These are phyloP conservation scores for Malania oleifera DNA, from an alignment of 164 flowering plant species.

Conservation along the genomic window DNA sequence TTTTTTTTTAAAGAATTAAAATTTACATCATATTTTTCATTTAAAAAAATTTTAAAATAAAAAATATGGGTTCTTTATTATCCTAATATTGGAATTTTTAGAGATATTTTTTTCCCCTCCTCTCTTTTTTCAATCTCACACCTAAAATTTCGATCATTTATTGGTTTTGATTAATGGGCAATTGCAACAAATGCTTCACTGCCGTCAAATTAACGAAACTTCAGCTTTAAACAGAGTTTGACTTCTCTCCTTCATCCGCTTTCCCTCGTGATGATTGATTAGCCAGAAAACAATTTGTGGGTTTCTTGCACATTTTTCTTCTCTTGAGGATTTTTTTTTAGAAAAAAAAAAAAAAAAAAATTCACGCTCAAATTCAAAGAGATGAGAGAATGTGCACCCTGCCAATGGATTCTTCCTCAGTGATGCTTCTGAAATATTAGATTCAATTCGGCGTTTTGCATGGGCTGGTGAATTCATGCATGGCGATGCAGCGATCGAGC, in stretches of 20 bases:
- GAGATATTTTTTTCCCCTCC: conserved; percentile 5
- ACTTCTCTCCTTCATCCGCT: conserved; percentile 6
- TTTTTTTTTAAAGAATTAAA: no score
- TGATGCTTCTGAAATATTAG: neutral
- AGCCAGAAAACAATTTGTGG: no score
- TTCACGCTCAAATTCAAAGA: neutral
- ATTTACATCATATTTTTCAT: no score
- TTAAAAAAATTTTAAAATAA: no score
- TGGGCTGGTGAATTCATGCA: no score
- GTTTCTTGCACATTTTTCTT: neutral
- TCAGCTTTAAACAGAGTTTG: conserved; percentile 23
- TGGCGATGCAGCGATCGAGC: no score
- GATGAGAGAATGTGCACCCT: neutral
- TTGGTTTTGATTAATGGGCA: conserved; percentile 13
- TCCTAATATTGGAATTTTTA: conserved; percentile 13
- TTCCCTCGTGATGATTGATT: no score
- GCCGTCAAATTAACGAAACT: conserved; percentile 22
- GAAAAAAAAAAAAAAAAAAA: no score
- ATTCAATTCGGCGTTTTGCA: no score
- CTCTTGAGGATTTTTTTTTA: no score
- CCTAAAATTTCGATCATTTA: conserved; percentile 16
- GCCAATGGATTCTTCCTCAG: neutral
- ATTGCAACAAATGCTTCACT: conserved; percentile 6
- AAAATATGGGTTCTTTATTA: no score
- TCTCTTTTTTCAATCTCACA: neutral